Base-by-base conservation (phyloP, 1,284 basidiomycete species). In the Trichosporon coremiiforme region DNA sequence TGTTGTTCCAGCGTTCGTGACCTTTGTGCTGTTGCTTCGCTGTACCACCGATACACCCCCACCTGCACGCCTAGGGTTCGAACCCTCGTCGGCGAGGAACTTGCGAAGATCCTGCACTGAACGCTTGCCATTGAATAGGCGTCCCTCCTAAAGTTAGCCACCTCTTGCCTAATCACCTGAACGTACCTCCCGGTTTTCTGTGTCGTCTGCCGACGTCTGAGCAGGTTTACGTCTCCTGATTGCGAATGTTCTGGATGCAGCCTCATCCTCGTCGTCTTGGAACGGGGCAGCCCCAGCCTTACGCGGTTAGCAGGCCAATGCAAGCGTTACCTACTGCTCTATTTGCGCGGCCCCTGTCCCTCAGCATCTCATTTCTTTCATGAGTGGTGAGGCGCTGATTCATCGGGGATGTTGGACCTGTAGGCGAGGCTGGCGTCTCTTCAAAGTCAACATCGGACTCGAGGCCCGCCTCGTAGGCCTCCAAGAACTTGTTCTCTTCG, bases 371-470 rank as follows among this genome's bases (percentile, higher is more conserved):
- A 20, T 35, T 50, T 7, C 47, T 65, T 31, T 78, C 77, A 15
- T 64, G 66, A n/a, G 33, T 70, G 10, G 69, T 53, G 13, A 63
- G 6, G 17, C 3, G 60, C 17, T 66, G 25, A 36, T 50, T 8
- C 15, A 15, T 65, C 20, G 71, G 64, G 12, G 66, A 65, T 41
- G 50, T 20, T 38, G n/a, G 12, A 12, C 9, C 38, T 20, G n/a
- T 33, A 10, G 72, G 67, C 29, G 70, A 66, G 10, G 68, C 53
- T 1, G 66, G 60, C 17, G 71, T 65, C 25, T 74, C 75, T n/a
- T 79, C 80, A 29, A 77, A 73, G 20, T 80, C 80, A 36, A 76
- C 72, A 41, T 81, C 80, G 0, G 74, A 73, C 9, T 75, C 76
- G 13, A 78, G 72, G 63, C 76, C 77, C 15, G 72, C 66, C 9